Base-by-base conservation (phyloP, 306 rosid species). In the Luffa aegyptiaca region DNA sequence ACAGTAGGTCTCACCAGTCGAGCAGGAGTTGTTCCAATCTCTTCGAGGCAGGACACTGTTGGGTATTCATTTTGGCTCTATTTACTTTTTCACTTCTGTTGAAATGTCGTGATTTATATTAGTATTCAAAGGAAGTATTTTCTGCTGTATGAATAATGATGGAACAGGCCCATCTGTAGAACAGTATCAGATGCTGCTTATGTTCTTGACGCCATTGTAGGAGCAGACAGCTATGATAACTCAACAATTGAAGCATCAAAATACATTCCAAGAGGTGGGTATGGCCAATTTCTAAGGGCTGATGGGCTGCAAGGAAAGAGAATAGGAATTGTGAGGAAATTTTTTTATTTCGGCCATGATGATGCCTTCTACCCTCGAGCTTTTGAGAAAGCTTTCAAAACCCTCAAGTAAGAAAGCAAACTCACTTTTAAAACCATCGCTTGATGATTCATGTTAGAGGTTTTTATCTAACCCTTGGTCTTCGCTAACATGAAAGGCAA, bases 121-220 rank as follows among this genome's bases (percentile, higher is more conserved):
- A 4, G 16, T 4, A 59, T 26, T 7, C 39, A 21, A 59, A 58
- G 16, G 35, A 57, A 59, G 37, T 59, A 59, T 17, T 59, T 59
- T 59, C 39, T 59, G 66, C 39, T 26, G 37, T 26, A 10, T 26
- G 66, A 64, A 36, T 53, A 2, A 78, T 45, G 9, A 26, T 78
- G 68, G 3, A 57, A 69, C 71, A 88, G 92, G 69, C 81, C 89
- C 26, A 74, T 85, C 21, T 59, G 86, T 2, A 88, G 90, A 79
- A 90, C 85, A 9, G 86, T 90, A 2, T 41, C 82, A 10, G 90
- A 90, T 85, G 88, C 84, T 0, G 84, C 82, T 37, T 44, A 81
- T 56, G 88, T 90, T 80, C 92, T 90, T 72, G 91, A 88, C 4
- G 84, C 35, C n/a, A 88, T 88, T 75, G 88, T 58, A 20, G 91